These are phyloP conservation scores for Colletotrichum eremochloae DNA, from an alignment of 2,329 filamentous ascomycete genomes.

Conservation along the genomic window DNA sequence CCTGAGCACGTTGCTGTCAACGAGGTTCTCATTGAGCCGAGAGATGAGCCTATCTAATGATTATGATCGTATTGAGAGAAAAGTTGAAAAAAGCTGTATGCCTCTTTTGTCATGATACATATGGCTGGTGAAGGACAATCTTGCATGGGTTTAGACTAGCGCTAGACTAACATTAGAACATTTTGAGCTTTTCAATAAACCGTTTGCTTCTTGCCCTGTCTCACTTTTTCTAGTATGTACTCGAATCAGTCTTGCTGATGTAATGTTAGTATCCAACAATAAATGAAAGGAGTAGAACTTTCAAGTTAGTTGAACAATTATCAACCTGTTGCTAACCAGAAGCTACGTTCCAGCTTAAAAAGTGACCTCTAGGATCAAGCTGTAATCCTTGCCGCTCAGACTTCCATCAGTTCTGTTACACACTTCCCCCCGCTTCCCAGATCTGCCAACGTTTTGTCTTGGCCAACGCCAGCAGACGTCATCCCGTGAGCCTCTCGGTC, in stretches of 20 bases:
- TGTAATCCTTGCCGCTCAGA: not conserved
- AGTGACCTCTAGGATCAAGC: not conserved
- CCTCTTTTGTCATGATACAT: not conserved
- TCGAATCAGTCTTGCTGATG: not conserved
- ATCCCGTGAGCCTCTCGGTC: not conserved
- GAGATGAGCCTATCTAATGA: conserved; percentile 77
- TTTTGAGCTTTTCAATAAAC: no score
- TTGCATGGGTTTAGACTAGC: not conserved
- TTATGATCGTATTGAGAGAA: conserved; percentile 7
- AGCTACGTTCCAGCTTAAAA: not conserved
- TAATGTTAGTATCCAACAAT: not conserved
- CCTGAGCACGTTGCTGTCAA: conserved; percentile 83
- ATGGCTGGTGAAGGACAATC: not conserved
- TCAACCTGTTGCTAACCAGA: not conserved
- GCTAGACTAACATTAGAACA: not conserved
- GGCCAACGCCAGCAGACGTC: not conserved
- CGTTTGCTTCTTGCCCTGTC: no score
- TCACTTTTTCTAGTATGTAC: not conserved
- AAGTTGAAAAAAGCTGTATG: not conserved
- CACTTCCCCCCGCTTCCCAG: not conserved
- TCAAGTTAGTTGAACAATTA: not conserved
- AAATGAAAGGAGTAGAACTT: not conserved
- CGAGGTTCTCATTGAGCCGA: conserved; percentile 82
- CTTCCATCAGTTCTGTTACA: not conserved
- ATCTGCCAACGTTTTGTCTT: not conserved